phyloP scores from a whole-genome alignment of 1,284 basidiomycete genomes.

The Cutaneotrichosporon daszewskae region DNA sequence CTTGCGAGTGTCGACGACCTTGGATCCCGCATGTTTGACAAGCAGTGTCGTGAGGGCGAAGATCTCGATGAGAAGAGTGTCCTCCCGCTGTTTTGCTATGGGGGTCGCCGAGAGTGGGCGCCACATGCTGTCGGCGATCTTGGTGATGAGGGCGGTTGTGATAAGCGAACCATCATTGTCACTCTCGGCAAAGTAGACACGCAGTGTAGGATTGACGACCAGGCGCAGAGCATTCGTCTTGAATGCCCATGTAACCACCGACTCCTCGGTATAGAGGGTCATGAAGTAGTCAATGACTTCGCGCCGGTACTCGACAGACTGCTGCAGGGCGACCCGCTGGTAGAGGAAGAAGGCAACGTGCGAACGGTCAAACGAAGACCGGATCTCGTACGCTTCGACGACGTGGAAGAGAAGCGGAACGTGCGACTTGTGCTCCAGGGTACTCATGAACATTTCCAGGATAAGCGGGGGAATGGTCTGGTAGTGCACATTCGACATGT shows the following conservation, averaged over 20 bases:
- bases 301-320: slow-evolving; percentile 61
- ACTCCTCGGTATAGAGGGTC: slow-evolving; percentile 68
- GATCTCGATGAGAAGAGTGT: slow-evolving; percentile 75
- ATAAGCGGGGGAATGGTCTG: slow-evolving; percentile 65
- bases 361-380: slow-evolving; percentile 75
- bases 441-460: slow-evolving; percentile 66
- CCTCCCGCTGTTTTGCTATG: slow-evolving; percentile 34
- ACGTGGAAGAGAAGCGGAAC: slow-evolving; percentile 87
- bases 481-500: slow-evolving; percentile 50
- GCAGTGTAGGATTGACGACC: slow-evolving; percentile 80
- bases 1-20: slow-evolving; percentile 77
- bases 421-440: slow-evolving; percentile 60
- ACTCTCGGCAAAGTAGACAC: slow-evolving; percentile 59
- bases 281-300: slow-evolving; percentile 81
- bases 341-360: slow-evolving; percentile 84
- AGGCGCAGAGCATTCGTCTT: slow-evolving; percentile 83
- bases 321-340: slow-evolving; percentile 64
- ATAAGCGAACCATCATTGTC: slow-evolving; percentile 41
- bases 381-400: slow-evolving; percentile 73
- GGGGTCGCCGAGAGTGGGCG: slow-evolving; percentile 31
- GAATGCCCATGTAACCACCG: slow-evolving; percentile 61
- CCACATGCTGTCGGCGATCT: slow-evolving; percentile 43
- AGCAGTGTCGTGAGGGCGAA: slow-evolving; percentile 86
- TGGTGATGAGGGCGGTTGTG: slow-evolving; percentile 27
- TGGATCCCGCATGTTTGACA: slow-evolving; percentile 72